A percentile compares a stretch with the other conserved stretches of the same genome.
These are phyloP conservation scores for Echites panduratus DNA, from an alignment of 257 asterid species.

Conservation along the genomic window DNA sequence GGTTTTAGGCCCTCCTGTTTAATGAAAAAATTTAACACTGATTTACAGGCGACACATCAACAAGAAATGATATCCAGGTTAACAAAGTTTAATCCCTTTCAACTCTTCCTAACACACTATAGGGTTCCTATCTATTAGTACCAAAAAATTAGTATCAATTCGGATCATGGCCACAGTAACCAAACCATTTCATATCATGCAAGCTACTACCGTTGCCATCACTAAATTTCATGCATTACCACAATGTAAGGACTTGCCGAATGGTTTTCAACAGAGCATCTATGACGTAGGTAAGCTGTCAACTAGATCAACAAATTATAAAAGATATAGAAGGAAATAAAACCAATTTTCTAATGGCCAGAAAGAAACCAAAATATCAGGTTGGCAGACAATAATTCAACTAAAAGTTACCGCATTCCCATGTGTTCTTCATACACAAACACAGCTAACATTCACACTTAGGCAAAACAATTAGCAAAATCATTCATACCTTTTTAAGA, in stretches of 20 bases:
- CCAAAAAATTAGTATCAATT: neutral
- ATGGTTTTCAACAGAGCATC: neutral
- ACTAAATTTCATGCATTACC: neutral
- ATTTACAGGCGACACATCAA: neutral
- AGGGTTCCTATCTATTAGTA: neutral
- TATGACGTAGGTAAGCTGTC: neutral
- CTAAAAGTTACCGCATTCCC: neutral
- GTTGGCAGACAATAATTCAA: neutral
- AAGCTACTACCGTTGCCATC: neutral
- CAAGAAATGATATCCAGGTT: neutral
- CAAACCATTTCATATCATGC: neutral
- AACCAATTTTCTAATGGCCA: neutral
- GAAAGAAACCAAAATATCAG: neutral
- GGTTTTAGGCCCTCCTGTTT: constrained; percentile 83
- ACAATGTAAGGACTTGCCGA: neutral
- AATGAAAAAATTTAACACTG: neutral
- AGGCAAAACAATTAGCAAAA: neutral
- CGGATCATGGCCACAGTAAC: neutral
- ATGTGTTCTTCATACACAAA: neutral
- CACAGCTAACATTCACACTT: neutral
- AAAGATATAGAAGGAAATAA: neutral
- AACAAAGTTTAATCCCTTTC: neutral
- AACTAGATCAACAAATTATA: neutral
- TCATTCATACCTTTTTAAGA: neutral
- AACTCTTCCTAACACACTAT: neutral